phyloP scores from a whole-genome alignment of 2,329 filamentous ascomycete species.

The Metarhizium guizhouense region DNA sequence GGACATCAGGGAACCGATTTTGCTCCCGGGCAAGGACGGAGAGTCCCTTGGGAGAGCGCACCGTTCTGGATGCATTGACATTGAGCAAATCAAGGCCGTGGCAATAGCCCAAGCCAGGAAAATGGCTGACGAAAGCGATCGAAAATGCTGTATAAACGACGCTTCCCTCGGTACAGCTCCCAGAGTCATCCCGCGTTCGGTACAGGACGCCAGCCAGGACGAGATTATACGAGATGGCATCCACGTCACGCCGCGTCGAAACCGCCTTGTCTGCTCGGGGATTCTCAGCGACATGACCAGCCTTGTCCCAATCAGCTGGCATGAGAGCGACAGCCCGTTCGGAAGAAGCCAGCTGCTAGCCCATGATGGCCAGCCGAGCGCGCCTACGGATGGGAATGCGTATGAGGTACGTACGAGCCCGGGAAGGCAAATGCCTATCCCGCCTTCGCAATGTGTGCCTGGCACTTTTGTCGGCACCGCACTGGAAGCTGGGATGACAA shows the following conservation, averaged over 20 bases:
- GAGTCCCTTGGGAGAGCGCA: conserved; percentile 6
- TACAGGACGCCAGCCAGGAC: neutral
- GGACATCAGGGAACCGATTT: conserved; percentile 12
- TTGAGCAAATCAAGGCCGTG: neutral
- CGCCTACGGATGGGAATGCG: neutral
- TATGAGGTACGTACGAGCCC: neutral
- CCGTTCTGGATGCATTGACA: conserved; percentile 9
- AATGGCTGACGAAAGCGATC: neutral
- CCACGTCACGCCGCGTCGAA: conserved; percentile 2
- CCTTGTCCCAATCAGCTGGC: neutral
- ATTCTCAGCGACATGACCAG: neutral
- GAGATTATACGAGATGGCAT: neutral
- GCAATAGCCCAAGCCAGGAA: neutral
- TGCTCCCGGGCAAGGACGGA: conserved; percentile 14
- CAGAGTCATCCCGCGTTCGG: neutral
- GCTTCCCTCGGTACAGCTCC: neutral
- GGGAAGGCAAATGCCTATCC: neutral
- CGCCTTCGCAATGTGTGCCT: neutral
- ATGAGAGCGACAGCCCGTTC: neutral
- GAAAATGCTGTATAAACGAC: neutral
- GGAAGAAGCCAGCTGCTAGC: neutral
- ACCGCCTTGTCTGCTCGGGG: conserved; percentile 2
- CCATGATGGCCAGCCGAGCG: neutral
- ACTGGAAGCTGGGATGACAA: neutral
- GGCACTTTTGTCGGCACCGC: neutral